Evolutionary conservation across 2,329 filamentous ascomycete species (phyloP).

Genomic region (Xylaria sp.): DNA sequence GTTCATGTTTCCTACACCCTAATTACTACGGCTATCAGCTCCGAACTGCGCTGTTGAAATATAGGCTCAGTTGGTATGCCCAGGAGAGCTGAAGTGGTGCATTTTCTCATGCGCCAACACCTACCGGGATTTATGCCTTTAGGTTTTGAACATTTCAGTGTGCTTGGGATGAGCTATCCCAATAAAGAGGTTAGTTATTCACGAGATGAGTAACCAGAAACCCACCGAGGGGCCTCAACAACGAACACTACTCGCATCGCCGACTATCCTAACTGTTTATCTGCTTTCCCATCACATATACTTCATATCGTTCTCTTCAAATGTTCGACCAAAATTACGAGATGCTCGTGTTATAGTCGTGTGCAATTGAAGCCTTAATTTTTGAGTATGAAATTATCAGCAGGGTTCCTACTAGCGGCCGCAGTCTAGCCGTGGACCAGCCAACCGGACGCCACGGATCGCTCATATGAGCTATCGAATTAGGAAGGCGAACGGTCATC

Average conservation of each 20-base stretch:
- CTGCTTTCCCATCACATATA: neutral
- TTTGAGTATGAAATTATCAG: neutral
- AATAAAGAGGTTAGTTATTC: constrained; percentile 17
- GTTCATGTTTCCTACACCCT: neutral
- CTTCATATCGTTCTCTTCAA: too few species aligned
- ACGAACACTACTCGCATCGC: neutral
- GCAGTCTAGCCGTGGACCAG: constrained; percentile 6
- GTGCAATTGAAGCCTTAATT: neutral
- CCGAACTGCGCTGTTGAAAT: too few species aligned
- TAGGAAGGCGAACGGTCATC: constrained; percentile 26
- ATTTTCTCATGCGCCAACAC: too few species aligned
- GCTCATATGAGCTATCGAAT: constrained; percentile 21
- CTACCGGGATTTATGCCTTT: neutral
- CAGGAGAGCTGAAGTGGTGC: too few species aligned
- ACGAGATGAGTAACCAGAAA: neutral
- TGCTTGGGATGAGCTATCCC: neutral
- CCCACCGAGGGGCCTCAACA: neutral
- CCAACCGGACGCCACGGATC: constrained; percentile 22
- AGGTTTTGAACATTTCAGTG: neutral
- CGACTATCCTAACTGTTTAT: neutral
- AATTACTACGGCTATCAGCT: neutral
- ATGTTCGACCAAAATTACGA: too few species aligned
- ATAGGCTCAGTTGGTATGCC: too few species aligned
- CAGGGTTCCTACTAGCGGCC: neutral
- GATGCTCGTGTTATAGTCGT: neutral